These are phyloP conservation scores for Botrytis medusae DNA, from an alignment of 2,329 filamentous ascomycete genomes.

Conservation along the genomic window DNA sequence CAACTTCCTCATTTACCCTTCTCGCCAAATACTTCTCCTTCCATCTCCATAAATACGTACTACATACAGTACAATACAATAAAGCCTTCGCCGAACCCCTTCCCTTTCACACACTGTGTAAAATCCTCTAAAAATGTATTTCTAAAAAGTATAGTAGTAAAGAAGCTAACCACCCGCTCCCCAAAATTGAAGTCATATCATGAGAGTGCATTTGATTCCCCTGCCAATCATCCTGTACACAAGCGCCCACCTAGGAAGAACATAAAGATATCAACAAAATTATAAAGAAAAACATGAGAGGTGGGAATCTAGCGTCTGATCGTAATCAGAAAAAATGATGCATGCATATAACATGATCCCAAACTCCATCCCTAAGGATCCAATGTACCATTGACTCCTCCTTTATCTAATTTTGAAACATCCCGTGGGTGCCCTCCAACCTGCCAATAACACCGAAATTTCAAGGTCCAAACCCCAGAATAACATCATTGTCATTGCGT, in stretches of 20 bases:
- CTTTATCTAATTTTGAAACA: neutral
- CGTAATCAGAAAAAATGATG: neutral
- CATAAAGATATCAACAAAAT: neutral
- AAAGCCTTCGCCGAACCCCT: neutral
- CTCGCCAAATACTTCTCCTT: neutral
- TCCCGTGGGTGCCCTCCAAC: neutral
- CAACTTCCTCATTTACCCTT: neutral
- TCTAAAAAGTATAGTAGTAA: neutral
- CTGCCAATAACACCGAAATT: neutral
- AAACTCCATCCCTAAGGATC: slow-evolving; percentile 1
- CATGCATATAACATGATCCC: neutral
- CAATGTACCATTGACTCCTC: slow-evolving; percentile 2
- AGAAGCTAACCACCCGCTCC: neutral
- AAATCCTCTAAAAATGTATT: neutral
- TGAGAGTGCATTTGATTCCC: neutral
- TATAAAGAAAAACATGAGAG: neutral
- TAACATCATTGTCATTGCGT: neutral
- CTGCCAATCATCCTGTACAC: too few relatives aligned
- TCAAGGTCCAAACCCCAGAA: neutral
- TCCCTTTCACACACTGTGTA: neutral
- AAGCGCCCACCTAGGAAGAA: neutral
- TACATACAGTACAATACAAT: neutral
- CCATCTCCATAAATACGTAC: neutral
- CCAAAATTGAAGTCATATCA: neutral
- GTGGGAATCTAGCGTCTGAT: slow-evolving; percentile 11